A percentile compares a stretch with the other conserved stretches of the same genome.
Conservation (phyloP, 169 alveolate genomes). For the Cryptosporidium muris region DNA sequence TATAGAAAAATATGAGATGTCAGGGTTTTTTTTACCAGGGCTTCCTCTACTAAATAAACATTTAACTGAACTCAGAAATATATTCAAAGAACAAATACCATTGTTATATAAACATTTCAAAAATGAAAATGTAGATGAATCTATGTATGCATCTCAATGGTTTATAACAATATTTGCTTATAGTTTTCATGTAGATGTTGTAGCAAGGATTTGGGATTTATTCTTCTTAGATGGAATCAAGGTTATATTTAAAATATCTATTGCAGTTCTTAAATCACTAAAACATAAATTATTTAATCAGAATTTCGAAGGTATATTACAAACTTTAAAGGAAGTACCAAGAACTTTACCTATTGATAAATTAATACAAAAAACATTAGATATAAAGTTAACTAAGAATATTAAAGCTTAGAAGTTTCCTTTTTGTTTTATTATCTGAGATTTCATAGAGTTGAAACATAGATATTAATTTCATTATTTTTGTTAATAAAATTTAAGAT, state of each 20-base stretch:
- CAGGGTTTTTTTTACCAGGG: conserved; percentile 86
- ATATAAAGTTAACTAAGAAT: conserved; percentile 70
- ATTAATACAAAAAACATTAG: conserved; percentile 74
- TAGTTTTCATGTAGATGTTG: conserved; percentile 79
- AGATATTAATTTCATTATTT: not conserved
- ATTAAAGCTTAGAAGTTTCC: not conserved
- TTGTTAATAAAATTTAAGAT: not conserved
- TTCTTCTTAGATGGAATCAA: conserved; percentile 87
- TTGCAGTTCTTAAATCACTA: conserved; percentile 84
- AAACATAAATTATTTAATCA: conserved; percentile 74
- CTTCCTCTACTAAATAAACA: conserved; percentile 89
- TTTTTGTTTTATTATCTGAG: too few relatives aligned
- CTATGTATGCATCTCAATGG: conserved; percentile 93
- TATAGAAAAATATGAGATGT: conserved; percentile 84
- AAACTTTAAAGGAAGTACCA: conserved; percentile 67
- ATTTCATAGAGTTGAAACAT: too few relatives aligned
- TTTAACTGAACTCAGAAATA: conserved; percentile 84
- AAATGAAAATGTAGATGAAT: conserved; percentile 83
- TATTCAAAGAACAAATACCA: conserved; percentile 84
- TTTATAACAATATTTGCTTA: conserved; percentile 90
- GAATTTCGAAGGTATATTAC: conserved; percentile 68
- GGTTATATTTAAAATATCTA: conserved; percentile 85
- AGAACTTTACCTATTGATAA: conserved; percentile 54
- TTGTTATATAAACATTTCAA: conserved; percentile 77
- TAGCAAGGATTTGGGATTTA: conserved; percentile 89